phyloP scores from a whole-genome alignment of 768 basidiomycete genomes.

The Boletus bicolor region DNA sequence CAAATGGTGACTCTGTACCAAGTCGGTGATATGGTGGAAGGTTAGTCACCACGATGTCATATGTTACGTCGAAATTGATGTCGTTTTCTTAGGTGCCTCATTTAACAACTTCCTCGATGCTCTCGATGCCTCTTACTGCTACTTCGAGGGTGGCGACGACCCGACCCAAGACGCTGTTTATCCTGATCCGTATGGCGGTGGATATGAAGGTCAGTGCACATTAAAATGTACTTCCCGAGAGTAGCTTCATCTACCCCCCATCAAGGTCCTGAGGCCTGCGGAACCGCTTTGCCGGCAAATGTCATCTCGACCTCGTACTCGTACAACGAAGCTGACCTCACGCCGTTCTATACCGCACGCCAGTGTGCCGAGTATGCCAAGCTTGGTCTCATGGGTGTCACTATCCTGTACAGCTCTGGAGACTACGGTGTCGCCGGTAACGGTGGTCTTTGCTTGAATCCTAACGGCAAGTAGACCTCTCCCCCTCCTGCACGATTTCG shows the following conservation, averaged over 20 bases:
- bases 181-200: slow-evolving; percentile 23
- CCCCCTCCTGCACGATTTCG: background rate
- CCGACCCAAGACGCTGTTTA: slow-evolving; percentile 25
- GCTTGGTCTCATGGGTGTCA: slow-evolving; percentile 40
- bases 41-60: slow-evolving; percentile 3
- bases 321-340: slow-evolving; percentile 36
- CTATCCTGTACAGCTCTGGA: slow-evolving; percentile 44
- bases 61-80: background rate
- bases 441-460: slow-evolving; percentile 30
- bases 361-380: slow-evolving; percentile 48
- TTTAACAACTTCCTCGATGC: slow-evolving; percentile 38
- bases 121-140: slow-evolving; percentile 34
- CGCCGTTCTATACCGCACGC: slow-evolving; percentile 36
- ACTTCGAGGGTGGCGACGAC: slow-evolving; percentile 35
- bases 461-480: slow-evolving; percentile 19
- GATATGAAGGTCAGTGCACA: slow-evolving; percentile 18
- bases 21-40: slow-evolving; percentile 28
- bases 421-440: slow-evolving; percentile 44
- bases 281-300: slow-evolving; percentile 32
- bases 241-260: background rate
- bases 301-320: slow-evolving; percentile 43
- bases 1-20: slow-evolving; percentile 32
- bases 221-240: background rate
- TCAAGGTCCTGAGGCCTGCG: slow-evolving; percentile 36
- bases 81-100: slow-evolving; percentile 17